Percentiles rank a stretch among this genome's conserved stretches.
Conservation (phyloP, 106 monocot genomes). For the Phalaenopsis aphrodite region DNA sequence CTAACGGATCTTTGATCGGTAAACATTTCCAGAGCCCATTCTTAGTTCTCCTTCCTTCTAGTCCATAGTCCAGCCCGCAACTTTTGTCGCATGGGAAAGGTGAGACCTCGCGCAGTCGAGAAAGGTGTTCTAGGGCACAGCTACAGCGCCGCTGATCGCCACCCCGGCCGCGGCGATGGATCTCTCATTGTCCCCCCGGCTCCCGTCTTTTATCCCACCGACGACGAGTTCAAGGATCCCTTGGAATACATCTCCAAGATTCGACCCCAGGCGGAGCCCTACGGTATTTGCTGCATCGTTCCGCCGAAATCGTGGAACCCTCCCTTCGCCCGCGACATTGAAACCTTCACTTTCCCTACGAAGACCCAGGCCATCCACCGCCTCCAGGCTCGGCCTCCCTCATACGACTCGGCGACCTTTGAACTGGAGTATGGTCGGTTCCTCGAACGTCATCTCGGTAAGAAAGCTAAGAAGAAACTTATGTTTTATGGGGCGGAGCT, state of each 20-base stretch:
- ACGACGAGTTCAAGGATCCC: slow-evolving; percentile 58
- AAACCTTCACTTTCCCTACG: slow-evolving; percentile 49
- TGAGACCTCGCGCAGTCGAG: slow-evolving; percentile 26
- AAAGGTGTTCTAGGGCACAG: slow-evolving; percentile 24
- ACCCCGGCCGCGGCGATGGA: not conserved
- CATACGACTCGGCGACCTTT: slow-evolving; percentile 62
- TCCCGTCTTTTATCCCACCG: slow-evolving; percentile 49
- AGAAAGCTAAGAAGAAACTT: slow-evolving; percentile 20
- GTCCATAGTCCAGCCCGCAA: slow-evolving; percentile 5
- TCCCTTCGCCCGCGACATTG: slow-evolving; percentile 39
- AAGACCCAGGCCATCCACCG: slow-evolving; percentile 65
- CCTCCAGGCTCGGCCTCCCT: slow-evolving; percentile 58
- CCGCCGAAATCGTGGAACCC: slow-evolving; percentile 66
- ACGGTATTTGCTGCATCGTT: slow-evolving; percentile 73
- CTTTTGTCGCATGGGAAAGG: slow-evolving; percentile 19
- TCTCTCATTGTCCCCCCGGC: slow-evolving; percentile 26
- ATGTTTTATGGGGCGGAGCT: slow-evolving; percentile 47
- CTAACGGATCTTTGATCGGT: no score
- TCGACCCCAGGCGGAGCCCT: slow-evolving; percentile 58
- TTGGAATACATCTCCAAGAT: slow-evolving; percentile 51
- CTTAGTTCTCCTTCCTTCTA: not conserved
- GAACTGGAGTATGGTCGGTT: slow-evolving; percentile 54
- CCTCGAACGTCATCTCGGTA: slow-evolving; percentile 22
- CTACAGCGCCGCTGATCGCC: not conserved
- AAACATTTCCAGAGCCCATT: not conserved